Percentiles rank a stretch among this genome's conserved stretches.
These are phyloP conservation scores for Baorangia bicolor DNA, from an alignment of 768 basidiomycete species.

Conservation along the genomic window DNA sequence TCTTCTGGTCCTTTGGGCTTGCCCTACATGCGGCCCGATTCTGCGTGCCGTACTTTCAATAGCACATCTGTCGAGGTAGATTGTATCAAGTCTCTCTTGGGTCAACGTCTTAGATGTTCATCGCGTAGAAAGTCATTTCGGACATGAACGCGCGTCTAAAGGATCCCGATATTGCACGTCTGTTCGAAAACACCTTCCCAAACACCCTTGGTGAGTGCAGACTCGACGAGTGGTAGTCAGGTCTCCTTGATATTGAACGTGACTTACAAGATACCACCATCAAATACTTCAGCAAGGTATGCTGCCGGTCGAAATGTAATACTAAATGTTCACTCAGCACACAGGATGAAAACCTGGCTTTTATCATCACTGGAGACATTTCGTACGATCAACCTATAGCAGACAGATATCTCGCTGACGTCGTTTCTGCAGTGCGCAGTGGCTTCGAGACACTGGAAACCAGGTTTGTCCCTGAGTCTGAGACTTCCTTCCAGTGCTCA, in stretches of 20 bases:
- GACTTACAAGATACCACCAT: conserved; percentile 66
- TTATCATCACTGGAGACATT: conserved; percentile 81
- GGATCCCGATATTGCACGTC: conserved; percentile 72
- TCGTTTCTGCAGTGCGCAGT: conserved; percentile 58
- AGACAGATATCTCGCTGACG: conserved; percentile 4
- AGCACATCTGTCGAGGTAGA: conserved; percentile 71
- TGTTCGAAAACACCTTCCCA: conserved; percentile 83
- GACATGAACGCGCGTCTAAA: conserved; percentile 72
- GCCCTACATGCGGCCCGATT: conserved; percentile 72
- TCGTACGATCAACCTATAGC: conserved; percentile 47
- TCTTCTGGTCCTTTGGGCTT: conserved; percentile 61
- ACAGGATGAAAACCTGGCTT: conserved; percentile 68
- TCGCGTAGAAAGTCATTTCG: conserved; percentile 59
- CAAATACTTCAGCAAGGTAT: conserved; percentile 65
- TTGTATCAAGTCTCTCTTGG: neutral
- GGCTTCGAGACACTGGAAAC: conserved; percentile 81
- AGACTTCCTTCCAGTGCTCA: neutral
- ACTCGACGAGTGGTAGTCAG: neutral
- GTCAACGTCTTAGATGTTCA: neutral
- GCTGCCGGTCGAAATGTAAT: neutral
- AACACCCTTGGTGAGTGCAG: conserved; percentile 65
- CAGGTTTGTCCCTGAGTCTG: conserved; percentile 44
- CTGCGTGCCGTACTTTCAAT: conserved; percentile 72
- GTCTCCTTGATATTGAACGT: neutral
- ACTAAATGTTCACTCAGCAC: conserved; percentile 3